Evolutionary conservation across 129 eudicot genomes (phyloP).

Genomic region (carrot (Daucus carota)): DNA sequence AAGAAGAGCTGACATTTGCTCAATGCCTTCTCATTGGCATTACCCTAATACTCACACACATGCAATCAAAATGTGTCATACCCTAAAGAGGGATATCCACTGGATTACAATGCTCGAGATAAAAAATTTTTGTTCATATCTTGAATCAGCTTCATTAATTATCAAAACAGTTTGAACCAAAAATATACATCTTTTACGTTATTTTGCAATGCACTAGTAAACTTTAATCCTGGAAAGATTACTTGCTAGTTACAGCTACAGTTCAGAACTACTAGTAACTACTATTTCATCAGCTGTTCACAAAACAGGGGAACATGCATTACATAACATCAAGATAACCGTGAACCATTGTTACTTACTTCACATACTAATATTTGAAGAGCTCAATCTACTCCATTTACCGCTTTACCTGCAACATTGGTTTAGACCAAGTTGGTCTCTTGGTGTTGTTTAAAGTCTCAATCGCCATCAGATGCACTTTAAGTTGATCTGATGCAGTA

Average conservation of each 20-base stretch:
- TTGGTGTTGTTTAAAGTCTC: constrained; percentile 12
- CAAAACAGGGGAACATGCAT: background rate
- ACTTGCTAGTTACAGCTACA: background rate
- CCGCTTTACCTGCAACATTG: background rate
- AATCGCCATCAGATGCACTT: constrained; percentile 19
- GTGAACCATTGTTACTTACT: background rate
- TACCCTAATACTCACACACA: no score
- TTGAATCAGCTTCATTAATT: no score
- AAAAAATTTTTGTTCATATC: no score
- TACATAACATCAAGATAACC: background rate
- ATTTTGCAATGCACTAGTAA: background rate
- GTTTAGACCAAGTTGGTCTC: constrained; percentile 14
- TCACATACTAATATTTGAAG: background rate
- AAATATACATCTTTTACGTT: background rate
- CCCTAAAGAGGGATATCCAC: no score
- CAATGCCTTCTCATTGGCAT: no score
- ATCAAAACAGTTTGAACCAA: no score
- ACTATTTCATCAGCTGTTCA: background rate
- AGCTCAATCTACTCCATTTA: background rate
- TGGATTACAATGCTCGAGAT: no score
- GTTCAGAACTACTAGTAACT: background rate
- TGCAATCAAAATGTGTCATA: no score
- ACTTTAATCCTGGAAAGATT: background rate
- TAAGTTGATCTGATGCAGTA: constrained; percentile 16
- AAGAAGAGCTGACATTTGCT: no score